Conservation (phyloP, 169 alveolate genomes). For the Cryptosporidium sp. region DNA sequence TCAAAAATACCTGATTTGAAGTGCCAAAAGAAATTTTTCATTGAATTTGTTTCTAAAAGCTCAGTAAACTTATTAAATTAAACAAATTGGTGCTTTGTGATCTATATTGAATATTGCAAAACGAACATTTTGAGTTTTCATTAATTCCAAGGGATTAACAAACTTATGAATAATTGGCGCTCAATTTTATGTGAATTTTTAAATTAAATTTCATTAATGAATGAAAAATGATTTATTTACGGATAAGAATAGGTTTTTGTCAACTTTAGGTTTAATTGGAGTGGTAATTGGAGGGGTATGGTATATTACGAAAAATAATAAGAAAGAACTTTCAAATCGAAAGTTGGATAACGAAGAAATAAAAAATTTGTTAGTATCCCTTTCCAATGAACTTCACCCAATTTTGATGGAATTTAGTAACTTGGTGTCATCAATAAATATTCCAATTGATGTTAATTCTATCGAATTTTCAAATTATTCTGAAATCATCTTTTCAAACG, state of each 20-base stretch:
- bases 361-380: neutral
- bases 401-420: conserved; percentile 44
- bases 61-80: too few species aligned
- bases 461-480: neutral
- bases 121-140: too few species aligned
- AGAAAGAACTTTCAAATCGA: neutral
- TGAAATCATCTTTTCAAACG: conserved; percentile 13
- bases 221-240: neutral
- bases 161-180: neutral
- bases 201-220: too few species aligned
- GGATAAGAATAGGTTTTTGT: neutral
- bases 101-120: too few species aligned
- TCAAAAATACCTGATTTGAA: too few species aligned
- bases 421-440: conserved; percentile 10
- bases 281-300: conserved; percentile 27
- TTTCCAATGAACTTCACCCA: conserved; percentile 63
- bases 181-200: too few species aligned
- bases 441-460: neutral
- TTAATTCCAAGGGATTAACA: too few species aligned
- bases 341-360: conserved; percentile 17
- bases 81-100: too few species aligned
- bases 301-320: conserved; percentile 44
- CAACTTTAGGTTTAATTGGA: conserved; percentile 47
- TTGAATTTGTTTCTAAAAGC: too few species aligned
- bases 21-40: too few species aligned